These are phyloP conservation scores for Cylindrotheca fusiformis DNA, from an alignment of 108 stramenopile species.

Conservation along the genomic window DNA sequence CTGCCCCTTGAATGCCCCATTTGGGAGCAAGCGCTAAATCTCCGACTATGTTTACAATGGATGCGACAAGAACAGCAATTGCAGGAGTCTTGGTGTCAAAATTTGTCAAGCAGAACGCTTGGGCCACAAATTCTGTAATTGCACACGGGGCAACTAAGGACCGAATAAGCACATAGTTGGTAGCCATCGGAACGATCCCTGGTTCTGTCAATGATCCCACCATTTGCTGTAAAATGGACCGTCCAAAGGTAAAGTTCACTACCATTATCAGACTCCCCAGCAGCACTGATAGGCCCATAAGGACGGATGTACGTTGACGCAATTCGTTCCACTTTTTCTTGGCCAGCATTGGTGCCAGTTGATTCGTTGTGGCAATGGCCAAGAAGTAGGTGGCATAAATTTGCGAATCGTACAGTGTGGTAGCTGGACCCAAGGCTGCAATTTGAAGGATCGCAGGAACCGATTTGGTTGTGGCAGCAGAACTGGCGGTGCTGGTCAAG, in stretches of 20 bases:
- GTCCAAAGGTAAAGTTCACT: conserved; percentile 42
- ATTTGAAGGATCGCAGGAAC: conserved; percentile 72
- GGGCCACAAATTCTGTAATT: conserved; percentile 71
- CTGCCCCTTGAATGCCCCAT: conserved; percentile 69
- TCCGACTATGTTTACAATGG: conserved; percentile 70
- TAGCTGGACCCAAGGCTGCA: conserved; percentile 93
- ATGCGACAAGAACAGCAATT: conserved; percentile 68
- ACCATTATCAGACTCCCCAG: conserved; percentile 49
- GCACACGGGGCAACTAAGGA: conserved; percentile 57
- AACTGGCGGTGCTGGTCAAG: conserved; percentile 20
- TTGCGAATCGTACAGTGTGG: conserved; percentile 80
- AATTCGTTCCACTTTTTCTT: conserved; percentile 44
- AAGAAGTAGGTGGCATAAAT: conserved; percentile 87
- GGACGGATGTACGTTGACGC: conserved; percentile 53
- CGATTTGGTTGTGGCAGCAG: too few relatives aligned
- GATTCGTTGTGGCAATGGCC: conserved; percentile 92
- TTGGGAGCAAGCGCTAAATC: conserved; percentile 59
- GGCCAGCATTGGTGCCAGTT: conserved; percentile 72
- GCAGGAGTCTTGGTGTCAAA: conserved; percentile 82
- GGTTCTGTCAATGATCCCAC: conserved; percentile 42
- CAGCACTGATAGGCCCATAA: conserved; percentile 58
- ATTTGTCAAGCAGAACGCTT: conserved; percentile 71
- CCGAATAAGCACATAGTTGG: conserved; percentile 71
- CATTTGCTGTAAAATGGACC: conserved; percentile 43
- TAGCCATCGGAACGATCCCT: conserved; percentile 46